These are phyloP conservation scores for Austroboletus novae-zelandiae DNA, from an alignment of 1,284 basidiomycete genomes.

Conservation along the genomic window DNA sequence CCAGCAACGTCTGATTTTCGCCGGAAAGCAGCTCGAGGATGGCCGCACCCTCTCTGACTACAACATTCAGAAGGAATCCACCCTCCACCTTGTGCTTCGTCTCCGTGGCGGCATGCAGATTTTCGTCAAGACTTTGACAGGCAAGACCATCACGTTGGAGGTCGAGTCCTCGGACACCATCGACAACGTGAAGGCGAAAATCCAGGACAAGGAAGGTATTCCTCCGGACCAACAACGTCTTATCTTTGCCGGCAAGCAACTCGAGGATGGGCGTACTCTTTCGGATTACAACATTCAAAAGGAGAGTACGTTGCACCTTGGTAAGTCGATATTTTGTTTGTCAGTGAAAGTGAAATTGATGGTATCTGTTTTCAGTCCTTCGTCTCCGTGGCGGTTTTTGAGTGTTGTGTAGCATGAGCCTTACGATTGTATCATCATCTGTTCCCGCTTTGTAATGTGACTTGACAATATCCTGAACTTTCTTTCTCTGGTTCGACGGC, in stretches of 20 bases:
- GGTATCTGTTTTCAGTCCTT: slow-evolving; percentile 46
- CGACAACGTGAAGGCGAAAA: slow-evolving; percentile 72
- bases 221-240: slow-evolving; percentile 73
- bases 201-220: slow-evolving; percentile 76
- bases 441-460: slow-evolving; percentile 1
- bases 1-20: slow-evolving; percentile 82
- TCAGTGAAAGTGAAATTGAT: slow-evolving; percentile 37
- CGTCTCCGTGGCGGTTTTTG: slow-evolving; percentile 72
- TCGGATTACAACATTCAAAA: slow-evolving; percentile 72
- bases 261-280: slow-evolving; percentile 66
- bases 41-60: slow-evolving; percentile 76
- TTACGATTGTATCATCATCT: background rate
- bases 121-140: slow-evolving; percentile 71
- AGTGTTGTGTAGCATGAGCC: slow-evolving; percentile 21
- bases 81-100: slow-evolving; percentile 55
- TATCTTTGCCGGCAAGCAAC: slow-evolving; percentile 77
- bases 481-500: background rate
- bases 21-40: slow-evolving; percentile 79
- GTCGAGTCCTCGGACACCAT: slow-evolving; percentile 77
- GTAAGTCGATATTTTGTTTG: slow-evolving; percentile 32
- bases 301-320: slow-evolving; percentile 64
- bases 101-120: slow-evolving; percentile 62
- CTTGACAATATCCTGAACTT: background rate
- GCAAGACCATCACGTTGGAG: slow-evolving; percentile 80
- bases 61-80: slow-evolving; percentile 76